Base-by-base conservation (phyloP, 2,329 filamentous ascomycete genomes). In the Claviceps humidiphila region DNA sequence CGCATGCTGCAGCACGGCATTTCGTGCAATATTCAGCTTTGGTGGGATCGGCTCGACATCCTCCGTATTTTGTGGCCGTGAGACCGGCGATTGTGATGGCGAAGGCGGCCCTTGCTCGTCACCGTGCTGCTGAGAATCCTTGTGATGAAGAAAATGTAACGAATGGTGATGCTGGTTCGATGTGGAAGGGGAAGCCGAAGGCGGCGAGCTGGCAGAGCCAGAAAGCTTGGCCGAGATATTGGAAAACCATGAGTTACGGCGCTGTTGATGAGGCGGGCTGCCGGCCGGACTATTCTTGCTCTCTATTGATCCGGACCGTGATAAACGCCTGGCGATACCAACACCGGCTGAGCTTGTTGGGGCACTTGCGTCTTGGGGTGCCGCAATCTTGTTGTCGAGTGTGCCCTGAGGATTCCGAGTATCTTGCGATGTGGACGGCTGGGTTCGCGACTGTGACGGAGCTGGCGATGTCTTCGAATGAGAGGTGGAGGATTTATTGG, bases 171-270 rank as follows among this genome's bases (percentile, higher is more conserved):
- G 26, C 16, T 57, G 53, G 40, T 50, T 34, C 3, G 56, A 42
- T n/a, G 66, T 51, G 34, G 66, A 67, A 34, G 65, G 50, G 59
- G 63, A 24, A 39, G 17, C 9, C 30, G 30, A 20, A 47, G 45
- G 56, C 26, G 63, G 57, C n/a, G 60, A 65, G 56, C 56, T 65
- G 57, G 75, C 66, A 17, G 72, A 72, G 30, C 81, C 82, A 2
- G 87, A 89, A 71, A 97, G 95, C 65, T 95, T 96, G 58, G 88
- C 91, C 57, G 89, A 94, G 58, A 97, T 81, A 63, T 82, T 95
- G 53, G 87, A 88, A 62, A 97, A 90, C 93, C 93, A 98, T 14
- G 90, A 95, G 56, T 82, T 84, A 57, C 89, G 78, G 51, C 80
- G 74, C 46, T 73, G 74, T 47, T 73, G 70, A 7, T 71, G 66